Conservation (phyloP, 805 yeast species). For the Nakazawaea wickerhamii region DNA sequence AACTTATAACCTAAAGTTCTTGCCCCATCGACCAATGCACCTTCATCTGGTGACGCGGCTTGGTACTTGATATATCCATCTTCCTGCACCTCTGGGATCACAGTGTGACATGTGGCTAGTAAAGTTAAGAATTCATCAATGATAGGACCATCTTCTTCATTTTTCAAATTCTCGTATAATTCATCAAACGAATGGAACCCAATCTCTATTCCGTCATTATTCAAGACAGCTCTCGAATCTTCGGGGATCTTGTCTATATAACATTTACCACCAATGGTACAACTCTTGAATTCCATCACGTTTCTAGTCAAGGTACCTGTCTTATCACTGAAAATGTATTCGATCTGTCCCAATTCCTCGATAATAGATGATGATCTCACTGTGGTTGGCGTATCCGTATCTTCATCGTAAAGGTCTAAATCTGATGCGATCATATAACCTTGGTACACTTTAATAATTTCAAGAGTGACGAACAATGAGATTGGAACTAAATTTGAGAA, state of each 20-base stretch:
- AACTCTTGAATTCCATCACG: conserved; percentile 93
- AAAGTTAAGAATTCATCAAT: conserved; percentile 78
- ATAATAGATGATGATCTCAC: conserved; percentile 94
- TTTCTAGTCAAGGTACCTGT: conserved; percentile 96
- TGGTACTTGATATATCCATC: conserved; percentile 78
- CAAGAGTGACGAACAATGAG: conserved; percentile 93
- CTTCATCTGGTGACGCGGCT: conserved; percentile 99
- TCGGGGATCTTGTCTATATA: conserved; percentile 89
- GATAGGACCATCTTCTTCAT: conserved; percentile 30
- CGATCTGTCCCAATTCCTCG: conserved; percentile 96
- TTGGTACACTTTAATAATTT: conserved; percentile 90
- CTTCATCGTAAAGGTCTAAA: conserved; percentile 84
- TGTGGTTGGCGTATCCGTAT: conserved; percentile 88
- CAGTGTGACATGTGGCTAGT: conserved; percentile 93
- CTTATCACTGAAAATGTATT: conserved; percentile 92
- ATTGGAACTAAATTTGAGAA: conserved; percentile 98
- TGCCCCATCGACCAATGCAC: conserved; percentile 96
- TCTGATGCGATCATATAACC: conserved; percentile 93
- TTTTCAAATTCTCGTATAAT: conserved; percentile 42
- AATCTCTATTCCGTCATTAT: conserved; percentile 72
- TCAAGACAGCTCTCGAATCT: conserved; percentile 64
- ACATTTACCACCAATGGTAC: conserved; percentile 88
- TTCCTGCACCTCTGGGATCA: conserved; percentile 79
- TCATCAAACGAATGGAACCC: conserved; percentile 74
- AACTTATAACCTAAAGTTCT: conserved; percentile 83